Conservation (phyloP, 495 filamentous ascomycete species). For the Chaetomidium leptoderma region DNA sequence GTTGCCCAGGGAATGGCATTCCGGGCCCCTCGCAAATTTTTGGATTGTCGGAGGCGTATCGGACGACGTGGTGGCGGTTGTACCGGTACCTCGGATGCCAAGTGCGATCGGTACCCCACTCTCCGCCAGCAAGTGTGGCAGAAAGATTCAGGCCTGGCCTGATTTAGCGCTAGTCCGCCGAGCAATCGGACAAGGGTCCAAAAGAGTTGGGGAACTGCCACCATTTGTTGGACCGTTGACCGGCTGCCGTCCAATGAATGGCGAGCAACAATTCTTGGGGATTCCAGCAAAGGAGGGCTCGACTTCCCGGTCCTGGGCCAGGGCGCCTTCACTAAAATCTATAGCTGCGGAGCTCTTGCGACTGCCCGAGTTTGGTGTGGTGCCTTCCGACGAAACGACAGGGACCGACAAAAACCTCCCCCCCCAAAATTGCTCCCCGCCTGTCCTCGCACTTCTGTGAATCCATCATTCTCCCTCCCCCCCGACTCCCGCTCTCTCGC, state of each 20-base stretch:
- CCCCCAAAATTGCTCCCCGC: constrained; percentile 22
- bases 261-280: constrained; percentile 25
- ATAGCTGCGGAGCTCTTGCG: constrained; percentile 25
- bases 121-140: constrained; percentile 22
- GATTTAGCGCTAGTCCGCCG: constrained; percentile 30
- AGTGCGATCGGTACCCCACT: constrained; percentile 15
- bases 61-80: constrained; percentile 18
- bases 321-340: constrained; percentile 18
- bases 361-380: constrained; percentile 17
- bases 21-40: constrained; percentile 4
- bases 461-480: constrained; percentile 11
- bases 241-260: constrained; percentile 27
- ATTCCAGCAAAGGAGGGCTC: constrained; percentile 18
- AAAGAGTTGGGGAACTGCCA: constrained; percentile 37
- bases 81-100: constrained; percentile 32
- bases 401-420: constrained; percentile 29
- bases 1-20: not conserved
- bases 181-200: constrained; percentile 32
- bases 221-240: constrained; percentile 37
- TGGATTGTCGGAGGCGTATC: constrained; percentile 18
- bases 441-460: constrained; percentile 17
- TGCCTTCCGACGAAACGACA: constrained; percentile 19
- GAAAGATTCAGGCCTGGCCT: constrained; percentile 11
- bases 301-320: constrained; percentile 13
- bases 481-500: constrained; percentile 10